Evolutionary conservation across 2,329 filamentous ascomycete species (phyloP).

Genomic region (Kalmusia sp.): DNA sequence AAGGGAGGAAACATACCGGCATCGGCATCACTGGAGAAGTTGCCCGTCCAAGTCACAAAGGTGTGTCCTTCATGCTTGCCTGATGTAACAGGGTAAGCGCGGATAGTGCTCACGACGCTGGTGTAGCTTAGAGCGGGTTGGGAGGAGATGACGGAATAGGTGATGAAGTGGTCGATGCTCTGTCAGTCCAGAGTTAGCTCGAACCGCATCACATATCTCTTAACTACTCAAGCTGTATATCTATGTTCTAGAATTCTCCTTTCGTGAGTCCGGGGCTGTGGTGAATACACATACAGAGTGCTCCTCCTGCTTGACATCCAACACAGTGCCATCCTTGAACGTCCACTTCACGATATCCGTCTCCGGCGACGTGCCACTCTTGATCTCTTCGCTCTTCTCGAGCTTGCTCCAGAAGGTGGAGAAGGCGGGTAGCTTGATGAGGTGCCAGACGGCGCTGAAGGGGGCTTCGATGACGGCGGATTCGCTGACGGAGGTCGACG

Average conservation of each 20-base stretch:
- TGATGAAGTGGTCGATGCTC: constrained; percentile 78
- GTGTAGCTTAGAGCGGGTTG: constrained; percentile 71
- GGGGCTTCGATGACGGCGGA: constrained; percentile 72
- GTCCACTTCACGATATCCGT: constrained; percentile 73
- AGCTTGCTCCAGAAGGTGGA: constrained; percentile 71
- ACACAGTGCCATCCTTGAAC: constrained; percentile 72
- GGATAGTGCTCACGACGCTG: constrained; percentile 71
- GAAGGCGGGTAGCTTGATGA: constrained; percentile 76
- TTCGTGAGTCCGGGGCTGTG: not conserved
- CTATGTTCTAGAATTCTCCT: not conserved
- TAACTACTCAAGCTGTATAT: too few species aligned
- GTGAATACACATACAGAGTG: constrained; percentile 64
- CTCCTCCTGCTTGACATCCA: constrained; percentile 79
- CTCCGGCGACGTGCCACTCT: constrained; percentile 68
- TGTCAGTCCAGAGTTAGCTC: constrained; percentile 33
- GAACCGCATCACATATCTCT: too few species aligned
- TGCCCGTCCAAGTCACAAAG: constrained; percentile 72
- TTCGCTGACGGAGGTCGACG: constrained; percentile 70
- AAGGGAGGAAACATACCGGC: constrained; percentile 61
- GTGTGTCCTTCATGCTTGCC: constrained; percentile 70
- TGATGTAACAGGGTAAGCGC: constrained; percentile 70
- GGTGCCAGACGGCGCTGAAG: constrained; percentile 73
- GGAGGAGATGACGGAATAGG: constrained; percentile 73
- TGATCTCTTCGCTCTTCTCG: constrained; percentile 67
- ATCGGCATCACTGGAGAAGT: constrained; percentile 75